Evolutionary conservation across 768 basidiomycete genomes (phyloP).

Genomic region (Hysterangium stoloniferum): DNA sequence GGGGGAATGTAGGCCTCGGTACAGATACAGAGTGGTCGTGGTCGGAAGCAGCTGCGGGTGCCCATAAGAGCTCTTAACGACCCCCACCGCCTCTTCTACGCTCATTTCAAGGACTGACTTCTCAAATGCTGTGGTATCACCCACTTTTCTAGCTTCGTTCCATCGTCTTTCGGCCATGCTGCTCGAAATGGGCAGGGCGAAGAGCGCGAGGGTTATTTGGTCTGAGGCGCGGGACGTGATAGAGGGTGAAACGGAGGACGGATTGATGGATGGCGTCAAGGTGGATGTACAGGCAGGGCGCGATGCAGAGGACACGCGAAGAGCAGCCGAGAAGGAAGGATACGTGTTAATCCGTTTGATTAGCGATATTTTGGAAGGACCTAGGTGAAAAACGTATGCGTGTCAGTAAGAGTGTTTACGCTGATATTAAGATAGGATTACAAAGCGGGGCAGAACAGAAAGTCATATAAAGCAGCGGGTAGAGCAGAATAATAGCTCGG

Average conservation of each 20-base stretch:
- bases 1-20: neutral
- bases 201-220: constrained; percentile 50
- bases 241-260: constrained; percentile 34
- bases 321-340: constrained; percentile 43
- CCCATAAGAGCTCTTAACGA: too few relatives aligned
- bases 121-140: constrained; percentile 38
- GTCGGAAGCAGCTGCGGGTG: neutral
- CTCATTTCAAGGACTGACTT: constrained; percentile 45
- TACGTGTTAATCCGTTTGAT: constrained; percentile 57
- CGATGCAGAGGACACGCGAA: too few relatives aligned
- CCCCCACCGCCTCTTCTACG: constrained; percentile 44
- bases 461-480: constrained; percentile 20
- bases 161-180: constrained; percentile 39
- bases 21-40: constrained; percentile 11
- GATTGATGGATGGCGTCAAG: too few relatives aligned
- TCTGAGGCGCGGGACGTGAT: constrained; percentile 34
- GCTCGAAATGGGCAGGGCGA: constrained; percentile 38
- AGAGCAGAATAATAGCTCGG: too few relatives aligned
- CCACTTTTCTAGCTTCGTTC: constrained; percentile 25
- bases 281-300: too few relatives aligned
- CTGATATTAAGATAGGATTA: too few relatives aligned
- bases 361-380: too few relatives aligned
- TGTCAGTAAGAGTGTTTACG: too few relatives aligned
- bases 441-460: constrained; percentile 12
- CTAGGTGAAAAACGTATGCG: too few relatives aligned